Percentiles rank a stretch among this genome's conserved stretches.
These are phyloP conservation scores for Xylaria sp. DNA, from an alignment of 2,329 filamentous ascomycete genomes.

Conservation along the genomic window DNA sequence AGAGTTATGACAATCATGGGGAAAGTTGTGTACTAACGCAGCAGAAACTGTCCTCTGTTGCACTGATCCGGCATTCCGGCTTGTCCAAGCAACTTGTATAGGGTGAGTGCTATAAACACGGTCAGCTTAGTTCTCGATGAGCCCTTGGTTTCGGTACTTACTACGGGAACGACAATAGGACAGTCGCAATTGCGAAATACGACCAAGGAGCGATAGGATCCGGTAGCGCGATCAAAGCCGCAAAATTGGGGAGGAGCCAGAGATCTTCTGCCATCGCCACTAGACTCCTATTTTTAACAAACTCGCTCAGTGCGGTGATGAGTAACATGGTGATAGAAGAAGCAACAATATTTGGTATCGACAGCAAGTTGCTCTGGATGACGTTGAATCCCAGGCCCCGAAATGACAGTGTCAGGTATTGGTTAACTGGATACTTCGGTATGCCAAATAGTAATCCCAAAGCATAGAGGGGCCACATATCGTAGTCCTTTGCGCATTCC, in stretches of 20 bases:
- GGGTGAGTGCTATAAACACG: slow-evolving; percentile 49
- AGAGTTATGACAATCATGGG: slow-evolving; percentile 36
- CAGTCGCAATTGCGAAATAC: slow-evolving; percentile 55
- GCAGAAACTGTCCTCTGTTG: slow-evolving; percentile 60
- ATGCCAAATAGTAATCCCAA: slow-evolving; percentile 48
- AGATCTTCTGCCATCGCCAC: slow-evolving; percentile 54
- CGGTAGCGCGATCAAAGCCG: slow-evolving; percentile 51
- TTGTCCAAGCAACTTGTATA: slow-evolving; percentile 64
- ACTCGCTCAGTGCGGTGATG: slow-evolving; percentile 58
- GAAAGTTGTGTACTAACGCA: slow-evolving; percentile 35
- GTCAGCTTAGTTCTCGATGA: neutral
- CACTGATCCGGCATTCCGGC: slow-evolving; percentile 62
- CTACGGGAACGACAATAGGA: slow-evolving; percentile 58
- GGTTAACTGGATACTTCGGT: slow-evolving; percentile 50
- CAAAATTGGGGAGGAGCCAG: slow-evolving; percentile 61
- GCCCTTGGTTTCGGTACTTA: slow-evolving; percentile 28
- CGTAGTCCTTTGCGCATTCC: slow-evolving; percentile 55
- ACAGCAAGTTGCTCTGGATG: slow-evolving; percentile 60
- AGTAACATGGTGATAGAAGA: slow-evolving; percentile 56
- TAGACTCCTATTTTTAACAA: slow-evolving; percentile 54
- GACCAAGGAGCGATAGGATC: slow-evolving; percentile 49
- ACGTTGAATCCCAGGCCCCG: slow-evolving; percentile 41
- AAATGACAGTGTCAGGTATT: slow-evolving; percentile 38
- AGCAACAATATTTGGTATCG: slow-evolving; percentile 54
- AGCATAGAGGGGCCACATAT: slow-evolving; percentile 53